A percentile compares a stretch with the other conserved stretches of the same genome.
Evolutionary conservation across 495 filamentous ascomycete genomes (phyloP).

Genomic region (Neurospora pannonica): DNA sequence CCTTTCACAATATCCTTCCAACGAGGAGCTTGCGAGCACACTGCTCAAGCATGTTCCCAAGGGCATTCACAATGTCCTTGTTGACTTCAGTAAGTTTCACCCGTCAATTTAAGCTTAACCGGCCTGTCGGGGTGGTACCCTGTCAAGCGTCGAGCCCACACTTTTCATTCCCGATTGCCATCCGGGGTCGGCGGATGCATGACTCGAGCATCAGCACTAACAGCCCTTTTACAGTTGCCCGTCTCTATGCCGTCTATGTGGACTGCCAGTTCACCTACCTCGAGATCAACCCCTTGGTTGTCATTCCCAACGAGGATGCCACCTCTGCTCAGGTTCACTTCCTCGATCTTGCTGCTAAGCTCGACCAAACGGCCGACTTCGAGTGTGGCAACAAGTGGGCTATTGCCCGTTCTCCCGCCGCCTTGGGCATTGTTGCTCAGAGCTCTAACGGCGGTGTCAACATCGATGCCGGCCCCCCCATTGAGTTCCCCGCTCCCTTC

Average conservation of each 20-base stretch:
- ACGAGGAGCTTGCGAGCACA: conserved; percentile 76
- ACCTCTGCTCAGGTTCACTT: conserved; percentile 96
- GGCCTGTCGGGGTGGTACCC: background rate
- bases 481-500: conserved; percentile 98
- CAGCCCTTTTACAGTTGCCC: conserved; percentile 18
- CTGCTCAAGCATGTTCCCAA: conserved; percentile 89
- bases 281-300: conserved; percentile 98
- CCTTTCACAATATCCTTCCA: conserved; percentile 88
- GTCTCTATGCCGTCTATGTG: conserved; percentile 92
- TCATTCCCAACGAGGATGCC: conserved; percentile 84
- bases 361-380: conserved; percentile 98
- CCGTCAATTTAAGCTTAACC: conserved; percentile 28
- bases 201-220: background rate
- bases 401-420: conserved; percentile 76
- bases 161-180: background rate
- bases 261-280: conserved; percentile 99
- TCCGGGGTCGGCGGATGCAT: background rate
- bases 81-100: conserved; percentile 67
- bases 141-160: background rate
- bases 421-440: conserved; percentile 64
- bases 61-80: conserved; percentile 93
- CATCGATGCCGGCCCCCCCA: conserved; percentile 93
- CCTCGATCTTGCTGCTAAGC: conserved; percentile 95
- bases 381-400: conserved; percentile 99
- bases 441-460: conserved; percentile 63